Base-by-base conservation (phyloP, 1,139 yeast genomes). In the Kodamaea plutei region DNA sequence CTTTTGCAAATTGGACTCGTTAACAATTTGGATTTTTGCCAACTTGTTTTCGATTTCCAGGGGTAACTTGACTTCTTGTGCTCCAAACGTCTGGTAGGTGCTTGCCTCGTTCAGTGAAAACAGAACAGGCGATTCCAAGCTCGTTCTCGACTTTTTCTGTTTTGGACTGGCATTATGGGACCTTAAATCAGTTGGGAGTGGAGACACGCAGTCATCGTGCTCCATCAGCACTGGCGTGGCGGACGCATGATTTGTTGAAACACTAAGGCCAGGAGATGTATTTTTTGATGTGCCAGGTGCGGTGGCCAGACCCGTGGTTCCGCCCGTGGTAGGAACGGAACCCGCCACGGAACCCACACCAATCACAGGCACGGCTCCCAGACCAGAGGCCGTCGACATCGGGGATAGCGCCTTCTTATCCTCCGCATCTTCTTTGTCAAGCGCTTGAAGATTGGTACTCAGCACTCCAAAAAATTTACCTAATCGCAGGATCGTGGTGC, bases 401-500 rank as follows among this genome's bases (percentile, higher is more conserved):
- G 21, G 8, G 15, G 34, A 23, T 3, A 9, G 6, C 17, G 12
- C 9, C 10, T 22, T 9, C 14, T 19, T 5, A 14, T 25, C 29
- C 8, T 21, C 23, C 28, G 48, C 54, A 18, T 44, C 39, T 30
- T 52, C 50, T 20, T 39, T 39, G 25, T 41, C 26, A 15, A 45
- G 35, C 37, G 36, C 47, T 21, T 39, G 32, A 26, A 53, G 45
- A 35, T 50, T 56, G 13, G 56, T 46, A 15, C 53, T 44, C 47
- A 54, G 56, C 15, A 54, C 56, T 8, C 65, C 65, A 40, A 61
- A 60, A 34, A 61, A 50, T 43, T 58, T 58, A 15, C 64, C 65
- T 31, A 59, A 40, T 38, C 54, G 54, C 26, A 56, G 45, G 31
- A 58, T 44, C 21, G 59, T 54, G 35, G 54, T 56, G 35, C 54